Conservation (phyloP, 805 yeast species). For the Ogataea parapolymorpha region DNA sequence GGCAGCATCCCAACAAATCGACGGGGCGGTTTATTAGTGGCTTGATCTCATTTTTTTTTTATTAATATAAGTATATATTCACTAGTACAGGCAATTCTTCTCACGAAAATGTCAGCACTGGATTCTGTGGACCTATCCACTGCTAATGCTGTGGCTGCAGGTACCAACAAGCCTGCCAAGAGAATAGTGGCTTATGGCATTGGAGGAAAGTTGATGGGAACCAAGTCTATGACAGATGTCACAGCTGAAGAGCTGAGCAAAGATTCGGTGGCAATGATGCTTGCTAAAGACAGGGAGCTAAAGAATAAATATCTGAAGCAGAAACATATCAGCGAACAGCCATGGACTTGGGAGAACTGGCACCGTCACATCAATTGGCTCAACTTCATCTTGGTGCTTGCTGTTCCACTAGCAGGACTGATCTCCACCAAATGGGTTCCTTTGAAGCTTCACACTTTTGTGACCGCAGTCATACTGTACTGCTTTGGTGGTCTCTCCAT, state of each 20-base stretch:
- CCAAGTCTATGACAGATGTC: constrained; percentile 64
- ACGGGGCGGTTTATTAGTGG: constrained; percentile 4
- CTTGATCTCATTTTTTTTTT: constrained; percentile 7
- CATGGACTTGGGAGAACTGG: constrained; percentile 76
- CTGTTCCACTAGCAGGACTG: constrained; percentile 57
- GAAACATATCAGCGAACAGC: constrained; percentile 70
- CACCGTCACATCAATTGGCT: constrained; percentile 75
- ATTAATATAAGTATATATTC: constrained; percentile 6
- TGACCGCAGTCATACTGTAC: constrained; percentile 51
- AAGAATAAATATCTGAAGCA: constrained; percentile 38
- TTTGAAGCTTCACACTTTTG: constrained; percentile 45
- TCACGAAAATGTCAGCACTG: constrained; percentile 19
- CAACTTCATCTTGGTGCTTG: constrained; percentile 60
- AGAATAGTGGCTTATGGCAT: constrained; percentile 76
- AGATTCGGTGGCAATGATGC: constrained; percentile 46
- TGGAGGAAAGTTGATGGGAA: constrained; percentile 79
- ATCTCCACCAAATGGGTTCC: constrained; percentile 43
- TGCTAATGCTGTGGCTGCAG: constrained; percentile 80
- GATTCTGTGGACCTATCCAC: constrained; percentile 56
- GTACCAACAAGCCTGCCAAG: constrained; percentile 65
- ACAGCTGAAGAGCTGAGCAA: constrained; percentile 61
- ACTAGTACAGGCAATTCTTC: neutral
- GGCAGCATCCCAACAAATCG: constrained; percentile 15
- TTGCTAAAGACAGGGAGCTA: constrained; percentile 44
- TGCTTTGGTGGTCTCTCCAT: constrained; percentile 66